Evolutionary conservation across 371 early-diverging fungal species (phyloP).

Genomic region (Lichtheimia corymbifera): DNA sequence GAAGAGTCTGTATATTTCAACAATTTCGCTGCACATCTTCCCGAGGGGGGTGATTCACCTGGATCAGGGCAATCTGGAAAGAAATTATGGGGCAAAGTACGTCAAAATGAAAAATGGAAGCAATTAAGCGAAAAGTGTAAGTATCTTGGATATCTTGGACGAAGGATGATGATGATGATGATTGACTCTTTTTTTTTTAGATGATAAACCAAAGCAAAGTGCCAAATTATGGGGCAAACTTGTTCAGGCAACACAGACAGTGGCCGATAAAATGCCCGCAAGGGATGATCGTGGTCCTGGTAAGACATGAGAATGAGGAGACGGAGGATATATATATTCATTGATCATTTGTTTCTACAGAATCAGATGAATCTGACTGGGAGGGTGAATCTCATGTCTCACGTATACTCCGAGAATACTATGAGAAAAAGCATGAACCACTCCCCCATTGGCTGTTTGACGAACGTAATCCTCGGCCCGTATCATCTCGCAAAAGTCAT

Average conservation of each 20-base stretch:
- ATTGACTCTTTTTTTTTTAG: conserved; percentile 13
- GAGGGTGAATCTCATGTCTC: conserved; percentile 62
- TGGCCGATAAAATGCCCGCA: conserved; percentile 53
- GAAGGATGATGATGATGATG: not conserved
- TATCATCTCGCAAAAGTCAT: no score
- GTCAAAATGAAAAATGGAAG: conserved; percentile 53
- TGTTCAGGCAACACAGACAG: conserved; percentile 58
- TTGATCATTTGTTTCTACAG: not conserved
- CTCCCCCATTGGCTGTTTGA: conserved; percentile 35
- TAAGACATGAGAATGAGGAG: not conserved
- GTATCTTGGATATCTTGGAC: conserved; percentile 10
- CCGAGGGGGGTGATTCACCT: conserved; percentile 18
- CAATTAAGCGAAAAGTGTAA: conserved; percentile 42
- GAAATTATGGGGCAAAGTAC: conserved; percentile 50
- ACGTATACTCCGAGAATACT: conserved; percentile 50
- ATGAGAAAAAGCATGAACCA: conserved; percentile 39
- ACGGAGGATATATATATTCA: not conserved
- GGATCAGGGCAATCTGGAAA: conserved; percentile 23
- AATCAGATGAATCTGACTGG: conserved; percentile 46
- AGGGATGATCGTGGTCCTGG: conserved; percentile 24
- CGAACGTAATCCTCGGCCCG: not conserved
- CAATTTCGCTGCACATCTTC: conserved; percentile 44
- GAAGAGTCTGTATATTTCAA: conserved; percentile 46
- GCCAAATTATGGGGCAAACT: conserved; percentile 59
- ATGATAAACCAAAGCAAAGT: conserved; percentile 34